Percentiles rank a stretch among this genome's conserved stretches.
Evolutionary conservation across 1,284 basidiomycete species (phyloP).

Genomic region (Puccinia coronata): DNA sequence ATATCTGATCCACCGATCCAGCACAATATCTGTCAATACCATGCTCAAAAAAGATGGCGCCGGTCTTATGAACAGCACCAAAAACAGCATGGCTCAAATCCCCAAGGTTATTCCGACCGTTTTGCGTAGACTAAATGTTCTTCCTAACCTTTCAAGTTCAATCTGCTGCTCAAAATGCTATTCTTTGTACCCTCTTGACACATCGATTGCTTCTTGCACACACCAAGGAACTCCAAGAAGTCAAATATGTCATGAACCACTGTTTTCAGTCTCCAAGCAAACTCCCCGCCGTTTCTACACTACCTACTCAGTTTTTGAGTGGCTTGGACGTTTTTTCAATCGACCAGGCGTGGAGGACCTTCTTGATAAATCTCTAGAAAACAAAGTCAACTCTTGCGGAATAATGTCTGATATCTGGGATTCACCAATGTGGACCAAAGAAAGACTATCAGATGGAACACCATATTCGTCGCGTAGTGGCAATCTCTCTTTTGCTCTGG

Average conservation of each 20-base stretch:
- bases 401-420: constrained; percentile 27
- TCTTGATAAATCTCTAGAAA: constrained; percentile 15
- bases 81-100: background rate
- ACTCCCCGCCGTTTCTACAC: background rate
- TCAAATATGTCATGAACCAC: background rate
- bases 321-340: constrained; percentile 9
- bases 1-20: too few relatives aligned
- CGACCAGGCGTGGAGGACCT: constrained; percentile 29
- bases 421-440: constrained; percentile 2
- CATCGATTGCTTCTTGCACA: background rate
- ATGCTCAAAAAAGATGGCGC: too few relatives aligned
- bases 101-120: background rate
- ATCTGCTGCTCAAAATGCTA: constrained; percentile 14
- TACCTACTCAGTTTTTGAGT: constrained; percentile 5
- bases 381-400: background rate
- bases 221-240: background rate
- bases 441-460: background rate
- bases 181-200: background rate
- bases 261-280: background rate
- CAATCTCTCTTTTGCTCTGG: constrained; percentile 15
- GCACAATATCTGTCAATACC: too few relatives aligned
- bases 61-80: too few relatives aligned
- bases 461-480: constrained; percentile 9
- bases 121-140: constrained; percentile 12
- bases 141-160: background rate